A percentile compares a stretch with the other conserved stretches of the same genome.
phyloP scores from a whole-genome alignment of 2,329 filamentous ascomycete species.

The Emydomyces testavorans region DNA sequence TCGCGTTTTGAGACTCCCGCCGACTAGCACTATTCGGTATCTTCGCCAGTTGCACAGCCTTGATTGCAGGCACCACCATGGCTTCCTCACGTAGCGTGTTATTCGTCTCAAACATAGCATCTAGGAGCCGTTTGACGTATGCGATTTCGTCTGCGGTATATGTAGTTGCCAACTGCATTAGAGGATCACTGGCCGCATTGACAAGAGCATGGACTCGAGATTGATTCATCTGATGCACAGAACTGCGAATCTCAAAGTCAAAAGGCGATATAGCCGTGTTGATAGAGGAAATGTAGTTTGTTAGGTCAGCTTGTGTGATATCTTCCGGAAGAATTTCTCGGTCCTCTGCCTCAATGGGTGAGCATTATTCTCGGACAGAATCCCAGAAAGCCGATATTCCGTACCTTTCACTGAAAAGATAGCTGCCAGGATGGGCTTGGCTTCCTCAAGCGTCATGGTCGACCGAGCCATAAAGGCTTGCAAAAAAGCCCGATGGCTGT shows the following conservation, averaged over 20 bases:
- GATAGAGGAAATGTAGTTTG: constrained; percentile 56
- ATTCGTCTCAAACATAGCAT: constrained; percentile 82
- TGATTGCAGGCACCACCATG: constrained; percentile 67
- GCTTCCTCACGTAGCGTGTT: constrained; percentile 72
- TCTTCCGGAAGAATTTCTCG: constrained; percentile 46
- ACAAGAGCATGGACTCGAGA: constrained; percentile 66
- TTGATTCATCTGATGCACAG: constrained; percentile 55
- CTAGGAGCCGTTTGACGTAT: constrained; percentile 76
- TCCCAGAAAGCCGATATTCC: not conserved
- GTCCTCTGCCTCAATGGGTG: constrained; percentile 28
- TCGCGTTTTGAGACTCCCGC: constrained; percentile 31
- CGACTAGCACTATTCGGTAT: constrained; percentile 25
- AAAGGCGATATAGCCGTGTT: constrained; percentile 64
- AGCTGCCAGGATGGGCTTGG: constrained; percentile 60
- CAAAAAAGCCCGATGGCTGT: constrained; percentile 76
- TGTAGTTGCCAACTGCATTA: constrained; percentile 77
- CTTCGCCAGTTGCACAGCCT: constrained; percentile 60
- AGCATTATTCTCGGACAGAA: constrained; percentile 9
- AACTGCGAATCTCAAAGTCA: constrained; percentile 76
- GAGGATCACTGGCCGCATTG: constrained; percentile 72
- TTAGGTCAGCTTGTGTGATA: constrained; percentile 57
- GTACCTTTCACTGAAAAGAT: constrained; percentile 54
- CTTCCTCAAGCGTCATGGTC: constrained; percentile 62
- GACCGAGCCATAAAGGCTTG: constrained; percentile 76
- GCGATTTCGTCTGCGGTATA: constrained; percentile 74